These are phyloP conservation scores for Blumeria graminis DNA, from an alignment of 2,329 filamentous ascomycete genomes.

Conservation along the genomic window DNA sequence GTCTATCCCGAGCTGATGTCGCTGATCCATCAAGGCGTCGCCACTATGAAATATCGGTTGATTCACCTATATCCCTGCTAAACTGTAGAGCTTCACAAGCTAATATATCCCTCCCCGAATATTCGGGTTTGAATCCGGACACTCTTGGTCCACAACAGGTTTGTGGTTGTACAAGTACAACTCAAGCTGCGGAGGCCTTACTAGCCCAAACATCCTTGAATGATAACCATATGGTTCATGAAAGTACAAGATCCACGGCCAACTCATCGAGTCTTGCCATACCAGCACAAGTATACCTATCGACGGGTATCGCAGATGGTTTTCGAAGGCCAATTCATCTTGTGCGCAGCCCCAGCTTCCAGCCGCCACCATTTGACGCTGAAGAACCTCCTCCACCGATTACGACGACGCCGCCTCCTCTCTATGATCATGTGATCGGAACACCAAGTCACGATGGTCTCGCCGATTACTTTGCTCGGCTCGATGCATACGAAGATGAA, in stretches of 20 bases:
- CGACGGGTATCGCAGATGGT: conserved; percentile 6
- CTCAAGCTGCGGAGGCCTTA: conserved; percentile 10
- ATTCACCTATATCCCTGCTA: conserved; percentile 52
- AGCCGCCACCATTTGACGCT: conserved; percentile 45
- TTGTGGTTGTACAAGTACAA: conserved; percentile 41
- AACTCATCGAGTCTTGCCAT: conserved; percentile 16
- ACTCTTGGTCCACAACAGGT: conserved; percentile 19
- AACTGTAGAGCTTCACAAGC: conserved; percentile 48
- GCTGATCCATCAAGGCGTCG: conserved; percentile 39
- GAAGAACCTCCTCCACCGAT: conserved; percentile 44
- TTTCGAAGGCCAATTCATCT: conserved; percentile 34
- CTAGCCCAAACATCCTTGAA: conserved; percentile 22
- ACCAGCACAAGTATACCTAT: conserved; percentile 24
- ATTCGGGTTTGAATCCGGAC: conserved; percentile 27
- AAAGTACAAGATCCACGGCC: conserved; percentile 2
- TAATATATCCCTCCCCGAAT: conserved; percentile 45
- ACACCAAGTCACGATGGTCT: conserved; percentile 26
- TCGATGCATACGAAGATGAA: conserved; percentile 12
- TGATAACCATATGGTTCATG: conserved; percentile 13
- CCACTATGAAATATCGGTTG: conserved; percentile 57
- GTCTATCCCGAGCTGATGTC: conserved; percentile 42
- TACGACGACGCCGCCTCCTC: conserved; percentile 42
- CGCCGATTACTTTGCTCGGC: conserved; percentile 43
- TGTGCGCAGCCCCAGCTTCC: conserved; percentile 41
- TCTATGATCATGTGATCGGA: conserved; percentile 40